These are phyloP conservation scores for Magnusiomyces suaveolens DNA, from an alignment of 1,139 yeast species.

Conservation along the genomic window DNA sequence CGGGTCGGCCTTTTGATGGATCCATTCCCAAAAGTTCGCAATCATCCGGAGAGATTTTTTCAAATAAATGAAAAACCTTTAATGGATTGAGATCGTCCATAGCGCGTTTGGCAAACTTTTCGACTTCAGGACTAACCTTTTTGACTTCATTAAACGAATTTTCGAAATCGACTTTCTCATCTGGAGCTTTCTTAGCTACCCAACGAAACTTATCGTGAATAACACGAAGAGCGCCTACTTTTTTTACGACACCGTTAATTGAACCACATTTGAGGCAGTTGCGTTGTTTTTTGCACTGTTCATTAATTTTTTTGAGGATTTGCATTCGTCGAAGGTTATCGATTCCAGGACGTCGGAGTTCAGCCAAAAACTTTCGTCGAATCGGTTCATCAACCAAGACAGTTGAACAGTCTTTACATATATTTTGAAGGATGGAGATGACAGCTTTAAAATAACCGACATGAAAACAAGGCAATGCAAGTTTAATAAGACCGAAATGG, in stretches of 20 bases:
- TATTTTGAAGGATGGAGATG: slow-evolving; percentile 77
- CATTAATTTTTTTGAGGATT: slow-evolving; percentile 67
- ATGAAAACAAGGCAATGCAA: slow-evolving; percentile 94
- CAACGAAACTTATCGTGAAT: slow-evolving; percentile 94
- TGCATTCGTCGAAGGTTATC: slow-evolving; percentile 91
- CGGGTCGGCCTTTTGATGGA: slow-evolving; percentile 84
- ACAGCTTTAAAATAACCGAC: slow-evolving; percentile 94
- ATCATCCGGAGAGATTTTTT: slow-evolving; percentile 74
- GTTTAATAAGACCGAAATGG: slow-evolving; percentile 88
- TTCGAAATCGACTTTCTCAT: slow-evolving; percentile 82
- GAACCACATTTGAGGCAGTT: slow-evolving; percentile 81
- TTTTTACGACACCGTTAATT: slow-evolving; percentile 92
- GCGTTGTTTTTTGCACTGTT: slow-evolving; percentile 92
- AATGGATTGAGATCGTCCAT: slow-evolving; percentile 92
- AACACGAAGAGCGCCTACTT: slow-evolving; percentile 91
- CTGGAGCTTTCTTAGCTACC: slow-evolving; percentile 82
- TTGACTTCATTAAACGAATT: slow-evolving; percentile 55
- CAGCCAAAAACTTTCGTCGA: slow-evolving; percentile 59
- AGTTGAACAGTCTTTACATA: slow-evolving; percentile 84
- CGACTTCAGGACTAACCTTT: slow-evolving; percentile 76
- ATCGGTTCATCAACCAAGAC: slow-evolving; percentile 64
- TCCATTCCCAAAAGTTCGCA: slow-evolving; percentile 91
- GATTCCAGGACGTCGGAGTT: slow-evolving; percentile 75
- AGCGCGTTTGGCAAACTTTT: slow-evolving; percentile 75
- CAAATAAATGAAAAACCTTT: slow-evolving; percentile 77